A percentile compares a stretch with the other conserved stretches of the same genome.
Evolutionary conservation across 2,329 filamentous ascomycete species (phyloP).

Genomic region (Fusarium sp.): DNA sequence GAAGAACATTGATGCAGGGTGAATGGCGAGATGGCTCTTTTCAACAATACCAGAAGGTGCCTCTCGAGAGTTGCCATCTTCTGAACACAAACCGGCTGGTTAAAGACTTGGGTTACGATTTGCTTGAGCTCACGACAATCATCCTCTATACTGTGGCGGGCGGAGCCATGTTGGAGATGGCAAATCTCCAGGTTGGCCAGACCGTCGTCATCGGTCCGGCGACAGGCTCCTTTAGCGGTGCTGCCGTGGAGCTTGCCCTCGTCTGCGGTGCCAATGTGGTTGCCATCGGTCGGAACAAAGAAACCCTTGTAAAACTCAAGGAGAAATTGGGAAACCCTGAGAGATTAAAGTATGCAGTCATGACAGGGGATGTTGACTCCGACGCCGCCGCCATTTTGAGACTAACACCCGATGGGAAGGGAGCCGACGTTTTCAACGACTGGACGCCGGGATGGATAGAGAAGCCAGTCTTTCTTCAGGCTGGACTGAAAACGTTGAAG

Average conservation of each 20-base stretch:
- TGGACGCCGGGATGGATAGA: not conserved
- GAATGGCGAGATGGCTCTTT: not conserved
- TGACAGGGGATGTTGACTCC: not conserved
- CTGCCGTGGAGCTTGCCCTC: not conserved
- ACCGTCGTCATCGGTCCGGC: not conserved
- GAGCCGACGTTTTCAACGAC: not conserved
- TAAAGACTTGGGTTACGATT: not conserved
- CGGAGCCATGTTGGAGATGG: not conserved
- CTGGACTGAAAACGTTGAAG: not conserved
- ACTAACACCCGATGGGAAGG: not conserved
- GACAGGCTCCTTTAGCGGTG: not conserved
- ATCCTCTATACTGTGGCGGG: not conserved
- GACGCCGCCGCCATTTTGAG: not conserved
- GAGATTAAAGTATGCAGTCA: not conserved
- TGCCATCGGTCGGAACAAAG: not conserved
- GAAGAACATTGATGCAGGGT: not conserved
- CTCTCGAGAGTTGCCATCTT: not conserved
- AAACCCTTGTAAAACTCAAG: not conserved
- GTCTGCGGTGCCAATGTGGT: not conserved
- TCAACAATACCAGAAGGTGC: not conserved
- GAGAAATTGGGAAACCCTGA: not conserved
- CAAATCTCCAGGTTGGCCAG: not conserved
- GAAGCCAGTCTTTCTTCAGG: not conserved
- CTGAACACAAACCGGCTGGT: not conserved
- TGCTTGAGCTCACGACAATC: not conserved